Conservation (phyloP, 257 asterid genomes). For the Ligustrum vulgare region DNA sequence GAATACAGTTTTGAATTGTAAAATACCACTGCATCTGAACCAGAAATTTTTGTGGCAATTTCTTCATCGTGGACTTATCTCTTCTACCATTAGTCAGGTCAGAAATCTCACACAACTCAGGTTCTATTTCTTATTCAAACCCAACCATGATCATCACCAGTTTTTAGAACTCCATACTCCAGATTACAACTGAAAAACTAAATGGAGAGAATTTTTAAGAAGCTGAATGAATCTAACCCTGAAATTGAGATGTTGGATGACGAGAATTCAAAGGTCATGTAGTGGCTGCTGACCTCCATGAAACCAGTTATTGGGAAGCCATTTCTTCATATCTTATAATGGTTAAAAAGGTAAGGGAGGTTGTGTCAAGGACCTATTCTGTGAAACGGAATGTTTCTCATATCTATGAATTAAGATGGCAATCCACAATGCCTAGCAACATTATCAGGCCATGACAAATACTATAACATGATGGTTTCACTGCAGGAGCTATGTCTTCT, state of each 20-base stretch:
- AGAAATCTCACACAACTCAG: background rate
- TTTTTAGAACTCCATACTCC: background rate
- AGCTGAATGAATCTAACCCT: background rate
- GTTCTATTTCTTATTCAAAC: background rate
- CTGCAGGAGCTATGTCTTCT: background rate
- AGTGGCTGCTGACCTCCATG: background rate
- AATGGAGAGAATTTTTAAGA: background rate
- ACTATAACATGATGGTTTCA: background rate
- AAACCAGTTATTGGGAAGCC: background rate
- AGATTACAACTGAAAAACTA: background rate
- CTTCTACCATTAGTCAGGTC: background rate
- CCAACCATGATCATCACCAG: background rate
- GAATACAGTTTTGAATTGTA: background rate
- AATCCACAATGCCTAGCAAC: background rate
- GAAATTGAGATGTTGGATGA: background rate
- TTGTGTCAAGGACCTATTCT: background rate
- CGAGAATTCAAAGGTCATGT: background rate
- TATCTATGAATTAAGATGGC: background rate
- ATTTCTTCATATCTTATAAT: background rate
- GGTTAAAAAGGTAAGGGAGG: background rate
- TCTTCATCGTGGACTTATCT: background rate
- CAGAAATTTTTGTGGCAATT: background rate
- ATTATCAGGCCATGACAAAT: background rate
- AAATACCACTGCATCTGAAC: background rate
- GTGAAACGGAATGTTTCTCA: background rate